Conservation (phyloP, 495 filamentous ascomycete genomes). For the Achaetomiella virescens region DNA sequence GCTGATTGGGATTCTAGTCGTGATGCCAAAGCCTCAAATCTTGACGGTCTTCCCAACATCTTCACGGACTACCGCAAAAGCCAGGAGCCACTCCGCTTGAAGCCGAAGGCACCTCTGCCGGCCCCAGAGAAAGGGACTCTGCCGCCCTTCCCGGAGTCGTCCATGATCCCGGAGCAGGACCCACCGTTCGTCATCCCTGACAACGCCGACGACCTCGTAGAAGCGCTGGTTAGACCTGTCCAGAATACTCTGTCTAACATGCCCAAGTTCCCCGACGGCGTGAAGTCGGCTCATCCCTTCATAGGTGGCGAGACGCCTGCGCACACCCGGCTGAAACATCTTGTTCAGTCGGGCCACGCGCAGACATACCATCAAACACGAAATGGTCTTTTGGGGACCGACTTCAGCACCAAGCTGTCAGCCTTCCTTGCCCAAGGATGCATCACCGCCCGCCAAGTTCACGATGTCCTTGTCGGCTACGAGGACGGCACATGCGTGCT, state of each 20-base stretch:
- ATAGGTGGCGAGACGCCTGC: slow-evolving; percentile 56
- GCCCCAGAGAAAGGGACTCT: slow-evolving; percentile 38
- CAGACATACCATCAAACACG: slow-evolving; percentile 58
- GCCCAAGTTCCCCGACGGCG: slow-evolving; percentile 41
- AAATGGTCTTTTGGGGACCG: slow-evolving; percentile 59
- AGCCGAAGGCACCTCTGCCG: slow-evolving; percentile 47
- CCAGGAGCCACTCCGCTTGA: slow-evolving; percentile 56
- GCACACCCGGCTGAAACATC: slow-evolving; percentile 47
- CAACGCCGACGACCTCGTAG: slow-evolving; percentile 42
- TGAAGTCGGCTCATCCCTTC: slow-evolving; percentile 57
- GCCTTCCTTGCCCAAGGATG: slow-evolving; percentile 62
- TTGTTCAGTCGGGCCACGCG: slow-evolving; percentile 52
- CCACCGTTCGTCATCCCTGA: slow-evolving; percentile 55
- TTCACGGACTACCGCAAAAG: slow-evolving; percentile 64
- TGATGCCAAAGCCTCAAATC: slow-evolving; percentile 45
- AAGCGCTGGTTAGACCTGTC: slow-evolving; percentile 50
- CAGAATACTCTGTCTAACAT: slow-evolving; percentile 25
- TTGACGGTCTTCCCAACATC: slow-evolving; percentile 54
- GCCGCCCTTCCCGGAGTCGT: slow-evolving; percentile 44
- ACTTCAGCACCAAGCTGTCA: slow-evolving; percentile 66
- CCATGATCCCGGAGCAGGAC: slow-evolving; percentile 46
- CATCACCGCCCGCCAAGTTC: slow-evolving; percentile 60
- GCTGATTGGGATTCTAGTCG: slow-evolving; percentile 28
- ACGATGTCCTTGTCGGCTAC: slow-evolving; percentile 53
- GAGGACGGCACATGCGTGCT: slow-evolving; percentile 50